Conservation (phyloP, 202 grass and related monocot species). For the Zoysia matrella region DNA sequence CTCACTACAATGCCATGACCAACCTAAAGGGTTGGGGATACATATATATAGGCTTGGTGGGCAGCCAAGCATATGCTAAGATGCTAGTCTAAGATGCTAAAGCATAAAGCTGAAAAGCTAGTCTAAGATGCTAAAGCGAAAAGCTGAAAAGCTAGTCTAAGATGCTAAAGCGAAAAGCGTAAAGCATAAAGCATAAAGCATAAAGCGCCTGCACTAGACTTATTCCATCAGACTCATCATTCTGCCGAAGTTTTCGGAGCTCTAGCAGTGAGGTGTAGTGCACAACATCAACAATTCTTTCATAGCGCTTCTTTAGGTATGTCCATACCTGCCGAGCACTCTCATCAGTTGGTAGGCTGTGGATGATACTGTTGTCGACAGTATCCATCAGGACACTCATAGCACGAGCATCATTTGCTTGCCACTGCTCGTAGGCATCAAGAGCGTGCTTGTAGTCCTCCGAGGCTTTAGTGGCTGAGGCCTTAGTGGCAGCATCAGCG, state of each 20-base stretch:
- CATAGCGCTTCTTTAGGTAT: background rate
- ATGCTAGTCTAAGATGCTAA: no score
- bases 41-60: no score
- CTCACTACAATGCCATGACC: no score
- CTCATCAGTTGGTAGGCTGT: background rate
- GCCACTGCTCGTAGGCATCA: background rate
- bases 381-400: background rate
- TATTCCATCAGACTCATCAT: background rate
- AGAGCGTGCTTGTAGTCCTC: background rate
- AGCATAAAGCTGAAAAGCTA: no score
- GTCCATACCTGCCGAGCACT: background rate
- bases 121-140: no score
- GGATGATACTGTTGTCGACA: background rate
- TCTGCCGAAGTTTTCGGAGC: background rate
- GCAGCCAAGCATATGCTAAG: no score
- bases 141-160: no score
- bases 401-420: background rate
- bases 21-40: no score
- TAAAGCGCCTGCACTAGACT: no score
- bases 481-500: background rate
- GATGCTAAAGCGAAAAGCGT: no score
- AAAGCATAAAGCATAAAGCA: no score
- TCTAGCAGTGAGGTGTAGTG: background rate
- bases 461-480: no score
- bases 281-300: background rate